These are phyloP conservation scores for Diplodia intermedia DNA, from an alignment of 2,329 filamentous ascomycete genomes.

Conservation along the genomic window DNA sequence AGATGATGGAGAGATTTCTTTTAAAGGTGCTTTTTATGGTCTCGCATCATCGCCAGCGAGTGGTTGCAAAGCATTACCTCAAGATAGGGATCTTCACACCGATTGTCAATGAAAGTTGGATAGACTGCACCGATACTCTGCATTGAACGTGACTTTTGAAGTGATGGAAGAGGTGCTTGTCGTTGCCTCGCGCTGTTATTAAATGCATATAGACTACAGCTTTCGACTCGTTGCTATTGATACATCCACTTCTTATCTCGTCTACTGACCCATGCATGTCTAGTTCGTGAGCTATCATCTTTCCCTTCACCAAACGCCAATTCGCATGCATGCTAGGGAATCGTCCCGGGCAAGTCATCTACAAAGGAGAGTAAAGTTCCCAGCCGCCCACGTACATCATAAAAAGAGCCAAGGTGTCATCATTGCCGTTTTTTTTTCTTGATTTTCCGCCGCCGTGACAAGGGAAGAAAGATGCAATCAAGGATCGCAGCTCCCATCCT, in stretches of 20 bases:
- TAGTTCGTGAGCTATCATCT: background rate
- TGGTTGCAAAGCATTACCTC: slow-evolving; percentile 24
- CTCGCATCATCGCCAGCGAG: slow-evolving; percentile 23
- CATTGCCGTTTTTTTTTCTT: background rate
- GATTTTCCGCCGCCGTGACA: no score
- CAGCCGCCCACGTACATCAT: background rate
- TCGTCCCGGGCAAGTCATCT: background rate
- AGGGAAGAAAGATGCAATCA: background rate
- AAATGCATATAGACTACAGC: background rate
- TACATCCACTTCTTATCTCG: no score
- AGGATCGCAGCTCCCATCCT: slow-evolving; percentile 69
- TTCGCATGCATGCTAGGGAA: background rate
- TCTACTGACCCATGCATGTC: background rate
- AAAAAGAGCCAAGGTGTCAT: background rate
- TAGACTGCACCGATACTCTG: slow-evolving; percentile 8
- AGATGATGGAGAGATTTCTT: slow-evolving; percentile 13
- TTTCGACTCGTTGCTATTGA: no score
- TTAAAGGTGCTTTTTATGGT: slow-evolving; percentile 18
- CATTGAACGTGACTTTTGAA: background rate
- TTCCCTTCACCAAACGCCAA: slow-evolving; percentile 11
- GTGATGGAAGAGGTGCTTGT: background rate
- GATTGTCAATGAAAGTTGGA: slow-evolving; percentile 26
- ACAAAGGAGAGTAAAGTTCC: slow-evolving; percentile 1
- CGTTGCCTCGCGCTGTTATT: background rate
- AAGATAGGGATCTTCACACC: slow-evolving; percentile 21